Conservation (phyloP, 768 basidiomycete genomes). For the Suillus bovinus region DNA sequence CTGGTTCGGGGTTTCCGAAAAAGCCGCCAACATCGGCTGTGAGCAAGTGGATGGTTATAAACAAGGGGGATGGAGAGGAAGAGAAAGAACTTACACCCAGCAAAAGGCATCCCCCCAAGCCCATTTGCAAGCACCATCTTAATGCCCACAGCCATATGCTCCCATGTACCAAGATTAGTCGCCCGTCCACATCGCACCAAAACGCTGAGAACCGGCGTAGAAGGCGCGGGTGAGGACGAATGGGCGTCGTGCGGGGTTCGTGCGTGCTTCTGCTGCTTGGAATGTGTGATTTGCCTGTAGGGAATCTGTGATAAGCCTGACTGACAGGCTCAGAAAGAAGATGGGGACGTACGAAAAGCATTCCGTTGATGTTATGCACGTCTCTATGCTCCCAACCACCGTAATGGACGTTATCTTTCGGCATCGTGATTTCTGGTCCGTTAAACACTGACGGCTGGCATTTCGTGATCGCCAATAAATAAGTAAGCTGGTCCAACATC, state of each 20-base stretch:
- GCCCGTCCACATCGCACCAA: constrained; percentile 98
- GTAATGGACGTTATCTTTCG: constrained; percentile 76
- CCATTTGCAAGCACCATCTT: constrained; percentile 91
- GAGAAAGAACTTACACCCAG: constrained; percentile 67
- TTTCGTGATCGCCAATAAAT: neutral
- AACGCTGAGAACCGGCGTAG: constrained; percentile 93
- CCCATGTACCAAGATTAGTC: constrained; percentile 98
- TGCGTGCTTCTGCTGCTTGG: constrained; percentile 75
- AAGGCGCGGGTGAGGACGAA: constrained; percentile 96
- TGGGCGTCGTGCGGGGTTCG: constrained; percentile 76
- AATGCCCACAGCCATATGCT: constrained; percentile 91
- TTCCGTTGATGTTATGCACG: constrained; percentile 96
- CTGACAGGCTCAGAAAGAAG: neutral
- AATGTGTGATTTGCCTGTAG: constrained; percentile 77
- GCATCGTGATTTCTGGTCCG: constrained; percentile 92
- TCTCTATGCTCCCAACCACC: constrained; percentile 99
- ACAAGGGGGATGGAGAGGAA: neutral
- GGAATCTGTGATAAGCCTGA: neutral
- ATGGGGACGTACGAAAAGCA: constrained; percentile 69
- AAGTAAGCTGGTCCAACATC: neutral
- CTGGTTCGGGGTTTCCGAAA: constrained; percentile 94
- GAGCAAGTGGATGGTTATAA: neutral
- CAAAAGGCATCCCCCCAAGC: constrained; percentile 88
- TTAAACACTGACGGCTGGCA: constrained; percentile 96
- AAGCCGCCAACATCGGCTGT: constrained; percentile 98